Evolutionary conservation across 2,329 filamentous ascomycete species (phyloP), one percentile per base, ranked within the genome.

Genomic region (Amphichorda felina): DNA sequence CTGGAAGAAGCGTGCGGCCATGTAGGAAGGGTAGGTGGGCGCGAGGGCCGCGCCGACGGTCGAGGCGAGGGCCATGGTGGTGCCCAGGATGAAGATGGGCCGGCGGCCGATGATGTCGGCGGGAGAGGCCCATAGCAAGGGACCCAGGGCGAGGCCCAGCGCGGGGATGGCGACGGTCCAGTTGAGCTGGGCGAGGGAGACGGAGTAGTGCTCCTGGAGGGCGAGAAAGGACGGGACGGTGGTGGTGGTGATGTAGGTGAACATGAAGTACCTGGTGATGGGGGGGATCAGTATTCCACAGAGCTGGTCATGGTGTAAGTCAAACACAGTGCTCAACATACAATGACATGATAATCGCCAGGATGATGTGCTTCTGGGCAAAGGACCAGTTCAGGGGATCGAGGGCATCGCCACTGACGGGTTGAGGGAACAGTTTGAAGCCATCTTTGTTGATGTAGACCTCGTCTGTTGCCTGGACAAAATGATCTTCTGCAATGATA

Each of bases 1-100:
- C 45, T 75, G 70, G 45, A 75, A 71, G 45, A 75, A 72, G 3
- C 72, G 54, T 2, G 66, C 68, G n/a, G 65, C 63, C 67, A 75
- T 71, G 48, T 75, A 75, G 0, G 61, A 61, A 2, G 49, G 43
- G 45, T 70, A 70, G 19, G 50, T 48, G 17, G 5, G 51, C 13
- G 55, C 49, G 5, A 55, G 43, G 8, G 55, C 51, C 19, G 53
- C 54, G 34, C 55, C 54, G 28, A 56, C 40, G 25, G 51, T 54
- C 4, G 56, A 43, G 14, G 45, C 49, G 19, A 60, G 42, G 14
- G 55, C 47, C 34, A 58, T 45, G 34, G 47, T 30, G 21, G 58
- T 45, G 54, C 63, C 40, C 16, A 60, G 36, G 19, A 75, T 52
- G 44, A 73, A 63, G 25, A 72, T 55, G 8, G 62, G 45, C 4